phyloP scores from a whole-genome alignment of 768 basidiomycete species.

The Gymnopilus junonius region DNA sequence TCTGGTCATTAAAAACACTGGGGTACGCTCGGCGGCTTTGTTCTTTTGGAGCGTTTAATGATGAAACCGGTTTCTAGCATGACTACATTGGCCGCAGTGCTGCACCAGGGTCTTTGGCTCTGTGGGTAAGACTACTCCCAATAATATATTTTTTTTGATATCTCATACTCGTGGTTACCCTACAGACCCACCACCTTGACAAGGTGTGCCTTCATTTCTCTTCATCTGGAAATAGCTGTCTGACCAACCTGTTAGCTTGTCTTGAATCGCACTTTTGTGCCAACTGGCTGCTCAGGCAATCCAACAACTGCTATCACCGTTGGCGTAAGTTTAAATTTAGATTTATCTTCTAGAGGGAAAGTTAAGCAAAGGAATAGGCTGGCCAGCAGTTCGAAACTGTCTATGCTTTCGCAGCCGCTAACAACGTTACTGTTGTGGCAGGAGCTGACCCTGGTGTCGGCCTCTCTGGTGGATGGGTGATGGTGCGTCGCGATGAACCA shows the following conservation, averaged over 20 bases:
- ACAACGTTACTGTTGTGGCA: conserved; percentile 21
- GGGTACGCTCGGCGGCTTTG: conserved; percentile 14
- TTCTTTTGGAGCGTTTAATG: neutral
- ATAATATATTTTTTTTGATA: neutral
- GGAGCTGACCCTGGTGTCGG: conserved; percentile 27
- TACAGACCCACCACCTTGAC: conserved; percentile 20
- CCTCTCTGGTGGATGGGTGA: conserved; percentile 24
- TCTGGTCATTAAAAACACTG: conserved; percentile 28
- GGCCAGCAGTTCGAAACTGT: conserved; percentile 19
- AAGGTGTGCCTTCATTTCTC: conserved; percentile 1
- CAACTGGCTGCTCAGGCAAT: conserved; percentile 15
- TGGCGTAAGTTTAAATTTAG: conserved; percentile 20
- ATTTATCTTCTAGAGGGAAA: neutral
- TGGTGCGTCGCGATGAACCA: conserved; percentile 7
- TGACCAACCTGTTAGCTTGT: neutral
- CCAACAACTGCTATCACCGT: conserved; percentile 22
- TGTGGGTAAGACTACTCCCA: conserved; percentile 10
- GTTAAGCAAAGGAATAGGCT: conserved; percentile 14
- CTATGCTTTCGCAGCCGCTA: conserved; percentile 14
- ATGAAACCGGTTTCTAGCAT: conserved; percentile 16
- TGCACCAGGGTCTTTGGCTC: conserved; percentile 13
- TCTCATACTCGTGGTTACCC: neutral
- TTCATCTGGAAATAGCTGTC: neutral
- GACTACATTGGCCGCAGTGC: conserved; percentile 18
- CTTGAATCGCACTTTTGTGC: conserved; percentile 28